A percentile compares a stretch with the other conserved stretches of the same genome.
phyloP scores from a whole-genome alignment of 495 filamentous ascomycete genomes.

The Annulohypoxylon maeteangense region DNA sequence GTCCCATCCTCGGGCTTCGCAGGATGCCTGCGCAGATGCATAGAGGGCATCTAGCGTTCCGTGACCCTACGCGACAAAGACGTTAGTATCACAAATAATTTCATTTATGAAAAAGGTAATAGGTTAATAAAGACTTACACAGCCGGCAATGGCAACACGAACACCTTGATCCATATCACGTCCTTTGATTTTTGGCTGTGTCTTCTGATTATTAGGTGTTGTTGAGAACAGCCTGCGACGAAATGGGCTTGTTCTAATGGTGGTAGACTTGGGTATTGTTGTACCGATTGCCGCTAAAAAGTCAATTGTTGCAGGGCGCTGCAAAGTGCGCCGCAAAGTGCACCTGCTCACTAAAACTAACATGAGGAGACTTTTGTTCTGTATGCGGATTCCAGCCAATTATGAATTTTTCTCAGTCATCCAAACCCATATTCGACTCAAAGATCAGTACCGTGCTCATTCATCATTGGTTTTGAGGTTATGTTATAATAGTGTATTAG shows the following conservation, averaged over 20 bases:
- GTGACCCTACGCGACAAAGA: constrained; percentile 71
- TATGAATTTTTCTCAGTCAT: neutral
- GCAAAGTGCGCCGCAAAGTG: neutral
- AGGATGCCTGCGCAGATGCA: constrained; percentile 71
- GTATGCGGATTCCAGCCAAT: neutral
- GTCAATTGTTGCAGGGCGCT: neutral
- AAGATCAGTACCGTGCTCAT: neutral
- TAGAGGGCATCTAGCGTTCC: constrained; percentile 93
- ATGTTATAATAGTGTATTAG: neutral
- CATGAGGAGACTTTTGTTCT: neutral
- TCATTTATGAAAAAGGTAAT: neutral
- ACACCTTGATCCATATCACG: constrained; percentile 51
- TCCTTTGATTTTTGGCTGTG: neutral
- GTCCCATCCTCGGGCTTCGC: constrained; percentile 74
- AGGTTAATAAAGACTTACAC: constrained; percentile 64
- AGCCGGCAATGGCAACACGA: constrained; percentile 77
- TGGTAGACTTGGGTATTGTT: neutral
- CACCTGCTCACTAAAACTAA: constrained; percentile 14
- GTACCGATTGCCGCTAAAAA: constrained; percentile 18
- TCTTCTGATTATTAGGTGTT: neutral
- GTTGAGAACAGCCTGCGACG: neutral
- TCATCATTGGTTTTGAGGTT: neutral
- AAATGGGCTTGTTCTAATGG: neutral
- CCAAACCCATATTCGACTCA: neutral
- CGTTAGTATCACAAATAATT: constrained; percentile 13